Conservation (phyloP, 257 asterid genomes). For the Cinchona pubescens region DNA sequence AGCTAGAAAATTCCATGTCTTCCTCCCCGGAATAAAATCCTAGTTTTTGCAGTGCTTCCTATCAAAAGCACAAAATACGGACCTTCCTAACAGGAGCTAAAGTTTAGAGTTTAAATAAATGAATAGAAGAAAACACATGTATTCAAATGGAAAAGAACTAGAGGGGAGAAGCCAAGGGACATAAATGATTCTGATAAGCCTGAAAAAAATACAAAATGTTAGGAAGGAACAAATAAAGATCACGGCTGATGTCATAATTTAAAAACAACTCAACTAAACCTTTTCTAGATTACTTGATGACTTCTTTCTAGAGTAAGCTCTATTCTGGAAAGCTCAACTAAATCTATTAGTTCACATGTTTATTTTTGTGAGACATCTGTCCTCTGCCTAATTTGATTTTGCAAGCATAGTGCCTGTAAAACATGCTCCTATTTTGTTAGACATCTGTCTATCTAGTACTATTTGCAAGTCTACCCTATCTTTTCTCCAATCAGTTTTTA, state of each 20-base stretch:
- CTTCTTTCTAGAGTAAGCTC: background rate
- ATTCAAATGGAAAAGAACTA: background rate
- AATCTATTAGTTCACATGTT: background rate
- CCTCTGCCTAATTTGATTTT: background rate
- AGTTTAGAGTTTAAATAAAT: too few species aligned
- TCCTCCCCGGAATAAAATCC: conserved; percentile 97
- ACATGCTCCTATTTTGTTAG: background rate
- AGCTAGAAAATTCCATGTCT: conserved; percentile 77
- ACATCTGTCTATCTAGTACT: background rate
- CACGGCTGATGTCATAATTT: background rate
- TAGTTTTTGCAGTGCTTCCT: conserved; percentile 74
- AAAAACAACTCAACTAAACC: background rate
- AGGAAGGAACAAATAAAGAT: background rate
- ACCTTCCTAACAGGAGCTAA: background rate
- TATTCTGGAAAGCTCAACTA: background rate
- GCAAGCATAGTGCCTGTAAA: background rate
- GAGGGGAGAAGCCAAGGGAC: background rate
- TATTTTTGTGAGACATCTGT: background rate
- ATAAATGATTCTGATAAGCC: background rate
- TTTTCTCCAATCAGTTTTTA: too few species aligned
- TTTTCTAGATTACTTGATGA: background rate
- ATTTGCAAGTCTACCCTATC: background rate
- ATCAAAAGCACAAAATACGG: conserved; percentile 16
- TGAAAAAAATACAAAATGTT: background rate
- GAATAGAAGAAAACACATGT: background rate